Conservation (phyloP, 140 eudicot genomes). For the Eryngium alpinum region DNA sequence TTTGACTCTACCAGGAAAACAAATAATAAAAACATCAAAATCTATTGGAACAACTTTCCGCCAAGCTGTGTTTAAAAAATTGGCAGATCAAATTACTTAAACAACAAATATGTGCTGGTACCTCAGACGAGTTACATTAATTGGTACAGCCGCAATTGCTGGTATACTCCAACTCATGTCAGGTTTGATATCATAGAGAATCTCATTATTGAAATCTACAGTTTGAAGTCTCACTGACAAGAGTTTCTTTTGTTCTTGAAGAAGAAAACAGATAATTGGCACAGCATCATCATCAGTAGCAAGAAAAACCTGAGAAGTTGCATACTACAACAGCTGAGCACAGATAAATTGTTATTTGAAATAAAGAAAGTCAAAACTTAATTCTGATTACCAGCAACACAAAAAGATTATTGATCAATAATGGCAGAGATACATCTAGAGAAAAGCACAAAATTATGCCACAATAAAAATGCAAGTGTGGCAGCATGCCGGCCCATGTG, state of each 20-base stretch:
- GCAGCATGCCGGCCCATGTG: too few species aligned
- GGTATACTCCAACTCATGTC: slow-evolving; percentile 96
- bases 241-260: slow-evolving; percentile 88
- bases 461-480: too few species aligned
- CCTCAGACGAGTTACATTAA: slow-evolving; percentile 90
- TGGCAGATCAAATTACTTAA: slow-evolving; percentile 9
- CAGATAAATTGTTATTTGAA: background rate
- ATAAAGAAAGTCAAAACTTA: too few species aligned
- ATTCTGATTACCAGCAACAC: too few species aligned
- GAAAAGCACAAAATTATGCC: too few species aligned
- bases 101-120: slow-evolving; percentile 22
- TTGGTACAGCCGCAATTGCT: slow-evolving; percentile 88
- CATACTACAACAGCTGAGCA: background rate
- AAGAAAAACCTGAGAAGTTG: slow-evolving; percentile 65
- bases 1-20: slow-evolving; percentile 43
- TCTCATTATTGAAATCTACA: slow-evolving; percentile 60
- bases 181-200: slow-evolving; percentile 63
- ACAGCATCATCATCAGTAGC: slow-evolving; percentile 80
- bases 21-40: background rate
- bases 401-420: too few species aligned
- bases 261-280: slow-evolving; percentile 83
- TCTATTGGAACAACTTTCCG: background rate
- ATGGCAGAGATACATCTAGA: too few species aligned
- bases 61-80: background rate
- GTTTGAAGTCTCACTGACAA: slow-evolving; percentile 65